Percentiles rank a stretch among this genome's conserved stretches.
phyloP scores from a whole-genome alignment of 768 basidiomycete species.

The Auriscalpium microsporum region DNA sequence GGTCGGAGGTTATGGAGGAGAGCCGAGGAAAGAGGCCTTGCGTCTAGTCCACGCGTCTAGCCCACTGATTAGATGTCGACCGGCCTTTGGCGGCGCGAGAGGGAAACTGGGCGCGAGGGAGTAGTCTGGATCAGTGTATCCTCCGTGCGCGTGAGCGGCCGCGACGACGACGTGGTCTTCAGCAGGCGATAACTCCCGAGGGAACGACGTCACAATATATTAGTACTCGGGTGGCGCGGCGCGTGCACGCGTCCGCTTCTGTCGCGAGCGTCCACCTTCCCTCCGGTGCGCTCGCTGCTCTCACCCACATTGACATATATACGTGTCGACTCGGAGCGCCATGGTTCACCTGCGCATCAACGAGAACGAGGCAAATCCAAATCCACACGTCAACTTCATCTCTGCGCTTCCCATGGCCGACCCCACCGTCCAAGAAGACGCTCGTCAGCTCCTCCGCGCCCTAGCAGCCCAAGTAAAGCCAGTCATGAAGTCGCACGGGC shows the following conservation, averaged over 20 bases:
- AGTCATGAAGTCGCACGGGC: constrained; percentile 73
- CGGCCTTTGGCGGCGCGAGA: too few species aligned
- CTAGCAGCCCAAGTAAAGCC: constrained; percentile 79
- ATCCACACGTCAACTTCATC: constrained; percentile 72
- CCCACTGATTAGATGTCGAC: too few species aligned
- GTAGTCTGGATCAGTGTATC: too few species aligned
- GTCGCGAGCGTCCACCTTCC: not conserved
- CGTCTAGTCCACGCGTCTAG: not conserved
- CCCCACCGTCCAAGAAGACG: constrained; percentile 57
- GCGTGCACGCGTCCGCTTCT: not conserved
- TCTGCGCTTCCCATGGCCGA: constrained; percentile 40
- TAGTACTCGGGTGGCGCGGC: too few species aligned
- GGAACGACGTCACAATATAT: too few species aligned
- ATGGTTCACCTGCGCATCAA: constrained; percentile 77
- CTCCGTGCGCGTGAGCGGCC: too few species aligned
- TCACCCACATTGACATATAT: too few species aligned
- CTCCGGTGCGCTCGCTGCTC: too few species aligned
- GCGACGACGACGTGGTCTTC: too few species aligned
- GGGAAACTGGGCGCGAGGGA: too few species aligned
- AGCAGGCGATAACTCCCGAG: too few species aligned
- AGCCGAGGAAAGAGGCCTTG: not conserved
- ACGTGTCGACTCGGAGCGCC: too few species aligned
- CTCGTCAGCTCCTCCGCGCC: constrained; percentile 64
- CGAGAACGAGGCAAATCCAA: constrained; percentile 62
- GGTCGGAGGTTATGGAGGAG: constrained; percentile 8